Base-by-base conservation (phyloP, 805 yeast genomes). In the Priceomyces medius region DNA sequence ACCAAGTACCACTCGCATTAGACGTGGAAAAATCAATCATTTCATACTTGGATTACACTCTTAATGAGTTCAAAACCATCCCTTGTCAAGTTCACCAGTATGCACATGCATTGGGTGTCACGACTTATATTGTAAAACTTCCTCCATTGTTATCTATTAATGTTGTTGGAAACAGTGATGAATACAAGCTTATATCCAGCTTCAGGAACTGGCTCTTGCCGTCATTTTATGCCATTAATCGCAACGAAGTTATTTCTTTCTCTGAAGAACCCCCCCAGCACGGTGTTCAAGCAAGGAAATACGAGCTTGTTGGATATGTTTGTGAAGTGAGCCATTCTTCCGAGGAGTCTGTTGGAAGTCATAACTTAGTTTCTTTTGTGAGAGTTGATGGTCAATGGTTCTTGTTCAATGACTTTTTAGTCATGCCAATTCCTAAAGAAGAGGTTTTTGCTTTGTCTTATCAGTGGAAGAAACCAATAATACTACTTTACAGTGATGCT, bases 331-430 rank as follows among this genome's bases (percentile, higher is more conserved):
- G 71, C 2, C 78, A 76, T 40, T 76, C 76, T 7, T 54, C 63
- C 1, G 65, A 64, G 4, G 44, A 56, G 3, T 43, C 63, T 0
- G 45, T 48, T 31, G 79, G 79, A 3, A 64, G 66, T 18, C 81
- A 79, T 53, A 83, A 81, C 50, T 58, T 83, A 38, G 84, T 86
- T 0, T 75, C 89, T 0, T 77, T 76, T 49, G 72, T 77, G 2
- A 73, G 74, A 46, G 64, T 79, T 3, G 66, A 62, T 12, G 73
- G 73, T 35, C 56, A 56, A 51, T 93, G 99, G 99, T 80, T 74
- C 54, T 60, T 93, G 56, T 88, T 93, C 60, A 93, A 93, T 57
- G 98, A 93, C 61, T 93, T 91, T 62, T 66, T 93, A 48, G 98
- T 90, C 12, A 77, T 80, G 51, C 82, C 80, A 18, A 73, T 93